A percentile compares a stretch with the other conserved stretches of the same genome.
phyloP scores from a whole-genome alignment of 148 eudicot genomes.

The Mesembryanthemum crystallinum region DNA sequence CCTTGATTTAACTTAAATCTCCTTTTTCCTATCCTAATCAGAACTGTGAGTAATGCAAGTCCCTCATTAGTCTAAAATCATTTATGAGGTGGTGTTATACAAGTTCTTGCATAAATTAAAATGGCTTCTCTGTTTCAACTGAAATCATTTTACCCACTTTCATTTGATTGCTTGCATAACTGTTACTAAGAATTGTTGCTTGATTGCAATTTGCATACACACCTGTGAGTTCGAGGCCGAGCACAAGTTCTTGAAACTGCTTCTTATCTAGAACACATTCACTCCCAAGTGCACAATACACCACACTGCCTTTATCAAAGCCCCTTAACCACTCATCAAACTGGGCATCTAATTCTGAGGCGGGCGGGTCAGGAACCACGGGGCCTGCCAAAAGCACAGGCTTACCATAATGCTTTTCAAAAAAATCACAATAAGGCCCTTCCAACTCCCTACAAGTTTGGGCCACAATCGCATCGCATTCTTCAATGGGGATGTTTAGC shows the following conservation, averaged over 20 bases:
- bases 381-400: conserved; percentile 32
- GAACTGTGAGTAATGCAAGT: no score
- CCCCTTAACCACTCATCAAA: conserved; percentile 34
- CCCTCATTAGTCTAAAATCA: no score
- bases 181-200: no score
- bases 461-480: neutral
- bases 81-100: no score
- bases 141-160: no score
- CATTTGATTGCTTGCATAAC: no score
- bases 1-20: no score
- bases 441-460: conserved; percentile 23
- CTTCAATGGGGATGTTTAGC: neutral
- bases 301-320: conserved; percentile 25
- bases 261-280: conserved; percentile 26
- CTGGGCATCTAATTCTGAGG: conserved; percentile 27
- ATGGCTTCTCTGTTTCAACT: no score
- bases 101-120: no score
- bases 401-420: conserved; percentile 1
- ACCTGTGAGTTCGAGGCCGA: conserved; percentile 48
- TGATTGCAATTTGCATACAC: neutral
- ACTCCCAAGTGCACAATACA: conserved; percentile 53
- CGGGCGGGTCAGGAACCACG: conserved; percentile 25
- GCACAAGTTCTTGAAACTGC: conserved; percentile 37
- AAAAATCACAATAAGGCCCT: neutral
- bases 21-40: no score